Base-by-base conservation (phyloP, 257 asterid species). In the Ajuga chamaepitys region DNA sequence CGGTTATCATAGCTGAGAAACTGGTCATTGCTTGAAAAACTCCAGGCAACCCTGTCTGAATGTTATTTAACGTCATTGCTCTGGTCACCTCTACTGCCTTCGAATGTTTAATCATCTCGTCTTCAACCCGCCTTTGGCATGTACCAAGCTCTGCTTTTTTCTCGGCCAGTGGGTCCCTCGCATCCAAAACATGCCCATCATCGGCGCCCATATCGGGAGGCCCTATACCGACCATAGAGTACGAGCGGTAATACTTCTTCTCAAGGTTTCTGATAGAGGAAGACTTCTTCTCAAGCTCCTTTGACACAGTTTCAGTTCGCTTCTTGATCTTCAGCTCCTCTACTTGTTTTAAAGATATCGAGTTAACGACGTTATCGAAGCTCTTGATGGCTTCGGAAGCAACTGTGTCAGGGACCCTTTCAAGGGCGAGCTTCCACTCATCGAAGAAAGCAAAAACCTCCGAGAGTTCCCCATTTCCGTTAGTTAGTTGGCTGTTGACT, bases 361-460 rank as follows among this genome's bases (percentile, higher is more conserved):
- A 86, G 12, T 75, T 95, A 37, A 94, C 86, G 20, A 90, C 95
- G n/a, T 86, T 88, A 54, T 86, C 82, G 82, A 94, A 86, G 84
- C 99, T 94, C 73, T 86, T 86, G 89, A 94, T 85, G 62, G 97
- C 89, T 71, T 90, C 99, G 3, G 97, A 86, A 5, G 97, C 96
- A 28, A 90, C 97, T 0, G 95, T 83, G 77, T 94, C 96, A 0
- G 99, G 99, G 9, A 94, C 60, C 2, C 95, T 85, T 59, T 93
- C 99, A 11, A 87, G 84, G 8, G 88, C 85, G 1, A 86, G 95
- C 68, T 90, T 94, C 97, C 99, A 94, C 81, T 93, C 96, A 8
- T 93, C 96, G n/a, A 84, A 86, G 70, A 94, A 94, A 0, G 80
- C 62, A 28, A 83, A 88, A 35, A 75, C 85, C 54, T 82, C 89